These are phyloP conservation scores for Arthroderma sp. DNA, from an alignment of 2,329 filamentous ascomycete genomes.

Conservation along the genomic window DNA sequence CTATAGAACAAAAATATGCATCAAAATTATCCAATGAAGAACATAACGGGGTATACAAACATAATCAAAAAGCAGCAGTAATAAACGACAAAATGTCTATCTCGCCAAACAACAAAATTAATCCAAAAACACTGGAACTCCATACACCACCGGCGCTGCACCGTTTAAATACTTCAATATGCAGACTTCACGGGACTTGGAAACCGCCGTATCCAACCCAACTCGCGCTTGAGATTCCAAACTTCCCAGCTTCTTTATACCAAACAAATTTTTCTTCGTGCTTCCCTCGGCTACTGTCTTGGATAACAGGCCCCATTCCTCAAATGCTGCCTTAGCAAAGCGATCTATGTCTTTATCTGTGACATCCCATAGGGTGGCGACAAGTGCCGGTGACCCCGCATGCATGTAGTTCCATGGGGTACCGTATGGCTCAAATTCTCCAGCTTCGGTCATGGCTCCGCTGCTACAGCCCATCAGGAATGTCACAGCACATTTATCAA, in stretches of 20 bases:
- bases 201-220: constrained; percentile 58
- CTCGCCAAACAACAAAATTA: constrained; percentile 9
- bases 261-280: constrained; percentile 12
- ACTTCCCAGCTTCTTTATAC: not conserved
- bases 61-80: no score
- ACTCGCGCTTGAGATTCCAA: not conserved
- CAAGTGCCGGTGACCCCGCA: constrained; percentile 70
- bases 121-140: constrained; percentile 73
- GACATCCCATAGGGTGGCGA: constrained; percentile 94
- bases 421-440: constrained; percentile 81
- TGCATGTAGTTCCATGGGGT: constrained; percentile 86
- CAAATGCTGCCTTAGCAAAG: constrained; percentile 65
- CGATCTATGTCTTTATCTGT: constrained; percentile 96
- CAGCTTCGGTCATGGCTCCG: constrained; percentile 63
- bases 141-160: constrained; percentile 86
- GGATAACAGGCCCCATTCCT: constrained; percentile 70
- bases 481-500: constrained; percentile 66
- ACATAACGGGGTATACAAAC: no score
- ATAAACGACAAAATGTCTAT: no score
- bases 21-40: no score
- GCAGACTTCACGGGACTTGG: constrained; percentile 61
- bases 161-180: constrained; percentile 84
- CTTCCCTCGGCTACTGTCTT: constrained; percentile 14
- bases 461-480: constrained; percentile 93
- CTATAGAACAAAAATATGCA: no score